These are phyloP conservation scores for Linum trigynum DNA, from an alignment of 345 rosid genomes.

Conservation along the genomic window DNA sequence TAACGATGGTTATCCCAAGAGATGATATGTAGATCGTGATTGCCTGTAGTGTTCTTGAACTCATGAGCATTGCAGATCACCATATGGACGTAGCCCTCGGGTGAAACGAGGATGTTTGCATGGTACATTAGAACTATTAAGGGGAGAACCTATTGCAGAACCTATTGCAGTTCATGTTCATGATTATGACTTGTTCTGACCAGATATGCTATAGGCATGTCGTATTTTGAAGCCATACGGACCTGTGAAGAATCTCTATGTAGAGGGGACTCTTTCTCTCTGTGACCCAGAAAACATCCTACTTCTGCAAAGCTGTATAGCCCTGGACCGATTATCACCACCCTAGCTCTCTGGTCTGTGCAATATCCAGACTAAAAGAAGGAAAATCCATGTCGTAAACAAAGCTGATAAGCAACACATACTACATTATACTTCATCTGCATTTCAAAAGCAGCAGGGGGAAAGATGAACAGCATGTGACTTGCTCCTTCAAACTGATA, in stretches of 20 bases:
- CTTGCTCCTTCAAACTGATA: slow-evolving; percentile 82
- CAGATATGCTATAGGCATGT: too few species aligned
- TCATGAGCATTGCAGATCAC: slow-evolving; percentile 74
- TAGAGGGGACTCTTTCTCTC: slow-evolving; percentile 44
- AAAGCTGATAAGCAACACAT: slow-evolving; percentile 1
- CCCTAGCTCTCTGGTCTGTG: slow-evolving; percentile 59
- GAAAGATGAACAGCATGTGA: slow-evolving; percentile 15
- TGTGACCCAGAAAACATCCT: slow-evolving; percentile 54
- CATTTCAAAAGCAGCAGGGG: not conserved
- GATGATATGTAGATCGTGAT: slow-evolving; percentile 90
- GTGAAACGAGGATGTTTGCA: slow-evolving; percentile 78
- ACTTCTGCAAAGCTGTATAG: slow-evolving; percentile 40
- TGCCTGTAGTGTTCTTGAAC: slow-evolving; percentile 58
- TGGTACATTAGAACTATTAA: slow-evolving; percentile 78
- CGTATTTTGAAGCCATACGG: not conserved
- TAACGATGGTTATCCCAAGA: slow-evolving; percentile 89
- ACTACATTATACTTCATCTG: too few species aligned
- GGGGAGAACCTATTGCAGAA: slow-evolving; percentile 57
- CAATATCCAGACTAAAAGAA: not conserved
- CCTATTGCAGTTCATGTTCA: not conserved
- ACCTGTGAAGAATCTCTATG: slow-evolving; percentile 60
- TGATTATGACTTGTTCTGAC: not conserved
- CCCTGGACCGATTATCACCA: slow-evolving; percentile 64
- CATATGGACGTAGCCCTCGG: slow-evolving; percentile 87
- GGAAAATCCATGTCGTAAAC: slow-evolving; percentile 9